Base-by-base conservation (phyloP, 257 asterid species). In the Cynanchum wilfordii region DNA sequence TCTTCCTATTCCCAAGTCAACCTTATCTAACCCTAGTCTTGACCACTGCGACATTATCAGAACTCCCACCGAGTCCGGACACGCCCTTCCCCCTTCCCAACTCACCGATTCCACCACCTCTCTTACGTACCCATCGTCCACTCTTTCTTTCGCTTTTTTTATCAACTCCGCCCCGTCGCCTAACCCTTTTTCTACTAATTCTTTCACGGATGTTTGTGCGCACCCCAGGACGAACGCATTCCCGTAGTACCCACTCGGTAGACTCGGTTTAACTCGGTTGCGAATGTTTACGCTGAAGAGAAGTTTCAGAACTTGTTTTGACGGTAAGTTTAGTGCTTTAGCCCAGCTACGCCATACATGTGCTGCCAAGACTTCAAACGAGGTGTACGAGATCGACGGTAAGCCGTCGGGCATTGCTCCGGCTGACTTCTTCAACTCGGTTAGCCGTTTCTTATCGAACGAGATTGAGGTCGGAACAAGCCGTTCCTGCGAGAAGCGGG, bases 341-440 rank as follows among this genome's bases (percentile, higher is more conserved):
- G 86, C 91, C 96, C 96, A 90, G 24, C 95, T 81, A 15, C 89
- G 78, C 96, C 96, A 90, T 1, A 86, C 78, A 33, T 87, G 95
- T 29, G 92, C 96, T 0, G 96, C 79, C 8, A 90, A 72, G 5
- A 80, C 91, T 66, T 90, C 96, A 22, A 90, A 90, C 7, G 89
- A 78, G 42, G 93, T 90, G 65, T 27, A 82, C 4, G 83, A n/a
- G 36, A 27, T 64, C 7, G 33, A 25, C 7, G 58, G 20, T 7
- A 22, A 17, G 5, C 10, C 8, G 25, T 3, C 19, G 2, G 55
- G 33, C 1, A 15, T 42, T 42, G 47, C 16, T 0, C 38, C 38
- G 38, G 68, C 73, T 3, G 57, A 12, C n/a, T 66, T 77, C 78
- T 87, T 90, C 22, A 90, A 50, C 83, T 85, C 87, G 44, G 40